These are phyloP conservation scores for Trichosporon ovoides DNA, from an alignment of 1,284 basidiomycete species.

Conservation along the genomic window DNA sequence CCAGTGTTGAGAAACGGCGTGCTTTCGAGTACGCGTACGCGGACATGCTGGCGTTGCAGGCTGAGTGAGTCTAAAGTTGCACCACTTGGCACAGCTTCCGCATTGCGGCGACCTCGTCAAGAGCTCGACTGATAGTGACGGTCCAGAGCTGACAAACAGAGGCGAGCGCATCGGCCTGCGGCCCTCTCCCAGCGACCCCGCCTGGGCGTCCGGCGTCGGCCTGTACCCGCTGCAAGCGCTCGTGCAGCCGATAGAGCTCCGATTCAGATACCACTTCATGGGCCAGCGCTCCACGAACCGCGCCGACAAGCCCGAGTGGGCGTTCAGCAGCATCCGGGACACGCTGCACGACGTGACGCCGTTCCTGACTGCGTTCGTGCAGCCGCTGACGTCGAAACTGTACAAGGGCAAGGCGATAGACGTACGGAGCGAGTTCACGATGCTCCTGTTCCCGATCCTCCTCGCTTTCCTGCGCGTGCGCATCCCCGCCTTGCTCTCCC, in stretches of 20 bases:
- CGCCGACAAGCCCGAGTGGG: constrained; percentile 98
- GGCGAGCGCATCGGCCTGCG: constrained; percentile 52
- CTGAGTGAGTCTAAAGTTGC: too few species aligned
- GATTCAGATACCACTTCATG: constrained; percentile 96
- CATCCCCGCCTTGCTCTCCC: constrained; percentile 66
- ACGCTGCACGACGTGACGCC: constrained; percentile 70
- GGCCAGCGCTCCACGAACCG: constrained; percentile 79
- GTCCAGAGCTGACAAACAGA: constrained; percentile 46
- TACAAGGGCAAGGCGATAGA: constrained; percentile 62
- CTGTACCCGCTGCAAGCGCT: constrained; percentile 78
- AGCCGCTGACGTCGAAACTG: constrained; percentile 61
- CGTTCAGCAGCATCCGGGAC: constrained; percentile 83
- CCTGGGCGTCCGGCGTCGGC: constrained; percentile 47
- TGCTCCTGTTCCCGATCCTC: constrained; percentile 65
- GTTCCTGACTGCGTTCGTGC: constrained; percentile 72
- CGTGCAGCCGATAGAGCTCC: constrained; percentile 72
- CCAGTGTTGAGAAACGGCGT: constrained; percentile 54
- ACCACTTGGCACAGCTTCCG: too few species aligned
- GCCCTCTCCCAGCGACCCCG: constrained; percentile 8
- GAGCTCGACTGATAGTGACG: too few species aligned
- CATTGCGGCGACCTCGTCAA: too few species aligned
- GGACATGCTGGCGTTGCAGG: constrained; percentile 70
- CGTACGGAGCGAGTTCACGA: constrained; percentile 76
- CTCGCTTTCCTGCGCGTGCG: constrained; percentile 67
- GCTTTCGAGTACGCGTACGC: constrained; percentile 68